Evolutionary conservation across 2,329 filamentous ascomycete species (phyloP).

Genomic region (Podosphaera fusca): DNA sequence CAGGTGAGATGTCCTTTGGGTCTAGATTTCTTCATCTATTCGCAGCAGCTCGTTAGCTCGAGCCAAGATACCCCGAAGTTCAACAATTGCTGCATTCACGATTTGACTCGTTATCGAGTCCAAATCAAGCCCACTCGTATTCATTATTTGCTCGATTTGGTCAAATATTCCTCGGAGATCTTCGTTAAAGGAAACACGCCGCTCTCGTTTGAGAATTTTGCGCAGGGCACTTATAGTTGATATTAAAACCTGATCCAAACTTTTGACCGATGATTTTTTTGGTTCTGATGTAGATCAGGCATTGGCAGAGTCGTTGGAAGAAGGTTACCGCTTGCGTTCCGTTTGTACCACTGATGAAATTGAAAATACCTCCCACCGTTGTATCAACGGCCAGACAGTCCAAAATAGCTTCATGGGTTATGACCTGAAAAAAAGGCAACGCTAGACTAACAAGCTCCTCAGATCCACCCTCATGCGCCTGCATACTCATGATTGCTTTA

Average conservation of each 20-base stretch:
- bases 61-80: constrained; percentile 6
- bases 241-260: constrained; percentile 6
- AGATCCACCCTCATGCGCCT: constrained; percentile 3
- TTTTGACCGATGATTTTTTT: constrained; percentile 1
- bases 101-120: constrained; percentile 4
- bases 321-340: constrained; percentile 15
- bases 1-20: constrained; percentile 3
- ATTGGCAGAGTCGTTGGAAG: constrained; percentile 9
- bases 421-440: constrained; percentile 11
- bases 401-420: constrained; percentile 17
- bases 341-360: constrained; percentile 16
- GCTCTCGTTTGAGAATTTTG: constrained; percentile 10
- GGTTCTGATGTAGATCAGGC: constrained; percentile 1
- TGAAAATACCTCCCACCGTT: constrained; percentile 16
- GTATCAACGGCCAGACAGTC: constrained; percentile 18
- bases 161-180: constrained; percentile 8
- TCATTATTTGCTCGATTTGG: constrained; percentile 4
- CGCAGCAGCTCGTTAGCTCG: constrained; percentile 5
- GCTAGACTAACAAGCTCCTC: constrained; percentile 7
- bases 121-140: constrained; percentile 3
- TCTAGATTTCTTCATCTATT: not conserved
- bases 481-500: constrained; percentile 6
- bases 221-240: constrained; percentile 7
- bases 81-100: constrained; percentile 2
- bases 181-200: constrained; percentile 9